A percentile compares a stretch with the other conserved stretches of the same genome.
Conservation (phyloP, 768 basidiomycete species). For the Leccinum subgranulosum region DNA sequence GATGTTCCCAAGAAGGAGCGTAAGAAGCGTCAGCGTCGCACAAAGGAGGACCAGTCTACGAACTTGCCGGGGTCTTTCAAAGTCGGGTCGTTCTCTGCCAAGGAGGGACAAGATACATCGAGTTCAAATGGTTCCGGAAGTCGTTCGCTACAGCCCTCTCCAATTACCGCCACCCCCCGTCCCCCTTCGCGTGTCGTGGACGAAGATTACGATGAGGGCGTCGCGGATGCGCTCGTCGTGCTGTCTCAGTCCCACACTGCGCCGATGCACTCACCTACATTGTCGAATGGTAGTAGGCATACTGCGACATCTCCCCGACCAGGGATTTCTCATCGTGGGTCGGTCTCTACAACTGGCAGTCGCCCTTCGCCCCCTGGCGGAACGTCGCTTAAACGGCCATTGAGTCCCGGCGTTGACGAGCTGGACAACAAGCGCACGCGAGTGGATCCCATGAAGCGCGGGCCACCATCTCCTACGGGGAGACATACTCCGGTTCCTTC, state of each 20-base stretch:
- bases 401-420: conserved; percentile 68
- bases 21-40: conserved; percentile 43
- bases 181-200: conserved; percentile 72
- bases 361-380: conserved; percentile 60
- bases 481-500: conserved; percentile 56
- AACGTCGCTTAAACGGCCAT: conserved; percentile 57
- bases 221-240: conserved; percentile 80
- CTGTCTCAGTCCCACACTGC: conserved; percentile 45
- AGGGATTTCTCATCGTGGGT: conserved; percentile 54
- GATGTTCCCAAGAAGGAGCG: conserved; percentile 57
- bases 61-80: conserved; percentile 34
- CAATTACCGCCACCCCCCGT: conserved; percentile 56
- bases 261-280: conserved; percentile 49
- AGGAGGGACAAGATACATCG: conserved; percentile 55
- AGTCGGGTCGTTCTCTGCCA: conserved; percentile 33
- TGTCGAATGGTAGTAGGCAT: conserved; percentile 56
- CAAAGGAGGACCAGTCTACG: conserved; percentile 43
- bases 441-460: conserved; percentile 50
- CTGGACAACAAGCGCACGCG: conserved; percentile 60
- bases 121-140: conserved; percentile 64
- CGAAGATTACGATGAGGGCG: conserved; percentile 93
- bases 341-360: conserved; percentile 62
- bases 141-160: conserved; percentile 70
- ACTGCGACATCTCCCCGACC: conserved; percentile 46
- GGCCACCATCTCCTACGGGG: conserved; percentile 50